These are phyloP conservation scores for Lathyrus sativus DNA, from an alignment of 306 rosid genomes.

Conservation along the genomic window DNA sequence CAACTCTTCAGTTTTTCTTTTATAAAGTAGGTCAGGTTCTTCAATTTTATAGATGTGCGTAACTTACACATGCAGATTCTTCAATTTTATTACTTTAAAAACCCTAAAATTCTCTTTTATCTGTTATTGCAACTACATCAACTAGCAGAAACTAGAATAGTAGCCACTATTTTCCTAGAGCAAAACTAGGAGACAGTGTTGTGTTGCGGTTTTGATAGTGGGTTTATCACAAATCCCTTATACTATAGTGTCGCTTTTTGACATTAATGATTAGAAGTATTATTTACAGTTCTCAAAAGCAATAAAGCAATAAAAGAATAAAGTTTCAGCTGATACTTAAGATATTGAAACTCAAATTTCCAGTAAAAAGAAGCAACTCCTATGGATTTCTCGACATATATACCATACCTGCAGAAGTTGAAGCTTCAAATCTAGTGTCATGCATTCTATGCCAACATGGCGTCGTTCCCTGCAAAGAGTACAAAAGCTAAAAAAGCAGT, in stretches of 20 bases:
- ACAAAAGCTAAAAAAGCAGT: slow-evolving; percentile 86
- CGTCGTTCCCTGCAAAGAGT: slow-evolving; percentile 84
- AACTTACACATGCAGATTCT: not conserved
- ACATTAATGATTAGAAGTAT: not conserved
- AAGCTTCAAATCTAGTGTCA: slow-evolving; percentile 77
- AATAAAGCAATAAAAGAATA: slow-evolving; percentile 16
- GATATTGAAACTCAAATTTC: slow-evolving; percentile 30
- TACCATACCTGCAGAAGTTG: slow-evolving; percentile 64
- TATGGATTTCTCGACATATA: slow-evolving; percentile 15
- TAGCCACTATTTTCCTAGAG: not conserved
- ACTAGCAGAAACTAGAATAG: not conserved
- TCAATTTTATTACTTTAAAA: not conserved
- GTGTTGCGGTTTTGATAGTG: not conserved
- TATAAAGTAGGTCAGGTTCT: not conserved
- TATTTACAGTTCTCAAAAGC: slow-evolving; percentile 6
- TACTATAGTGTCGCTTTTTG: not conserved
- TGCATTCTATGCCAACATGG: slow-evolving; percentile 77
- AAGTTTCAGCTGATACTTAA: slow-evolving; percentile 14
- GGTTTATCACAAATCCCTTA: not conserved
- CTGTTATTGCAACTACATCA: not conserved
- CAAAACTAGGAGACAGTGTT: not conserved
- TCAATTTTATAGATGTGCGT: not conserved
- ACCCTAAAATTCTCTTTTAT: not conserved
- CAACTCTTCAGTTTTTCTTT: not conserved
- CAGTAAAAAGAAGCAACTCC: slow-evolving; percentile 3